These are phyloP conservation scores for Fusarium papillatum DNA, from an alignment of 2,329 filamentous ascomycete genomes.

Conservation along the genomic window DNA sequence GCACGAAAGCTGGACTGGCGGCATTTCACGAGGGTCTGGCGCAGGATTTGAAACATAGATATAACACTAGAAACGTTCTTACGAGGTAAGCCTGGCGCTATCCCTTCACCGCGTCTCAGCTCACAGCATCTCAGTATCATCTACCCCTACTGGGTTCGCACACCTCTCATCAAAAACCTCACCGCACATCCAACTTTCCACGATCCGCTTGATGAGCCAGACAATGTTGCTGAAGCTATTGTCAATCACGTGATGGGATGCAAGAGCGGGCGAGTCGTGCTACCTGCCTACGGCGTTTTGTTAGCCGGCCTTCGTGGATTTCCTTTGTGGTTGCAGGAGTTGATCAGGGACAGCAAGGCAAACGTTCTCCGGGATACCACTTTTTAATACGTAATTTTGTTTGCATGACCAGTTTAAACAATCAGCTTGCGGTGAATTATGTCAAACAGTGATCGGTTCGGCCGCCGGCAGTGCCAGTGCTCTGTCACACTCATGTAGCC, in stretches of 20 bases:
- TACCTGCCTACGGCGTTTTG: slow-evolving; percentile 46
- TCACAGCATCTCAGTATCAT: slow-evolving; percentile 52
- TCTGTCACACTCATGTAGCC: no score
- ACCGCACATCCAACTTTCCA: slow-evolving; percentile 37
- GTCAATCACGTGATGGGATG: slow-evolving; percentile 56
- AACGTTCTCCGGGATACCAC: slow-evolving; percentile 4
- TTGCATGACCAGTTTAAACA: not conserved
- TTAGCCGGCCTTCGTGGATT: slow-evolving; percentile 19
- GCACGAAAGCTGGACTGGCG: slow-evolving; percentile 72
- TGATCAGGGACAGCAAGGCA: slow-evolving; percentile 15
- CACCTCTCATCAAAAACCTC: slow-evolving; percentile 31
- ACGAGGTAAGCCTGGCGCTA: slow-evolving; percentile 56
- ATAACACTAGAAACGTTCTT: slow-evolving; percentile 69
- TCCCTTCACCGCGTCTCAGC: not conserved
- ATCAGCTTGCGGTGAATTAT: not conserved
- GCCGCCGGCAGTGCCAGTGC: not conserved
- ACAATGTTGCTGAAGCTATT: slow-evolving; percentile 54
- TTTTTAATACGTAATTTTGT: not conserved
- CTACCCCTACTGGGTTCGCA: slow-evolving; percentile 57
- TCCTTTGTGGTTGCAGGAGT: slow-evolving; percentile 34
- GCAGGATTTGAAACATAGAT: slow-evolving; percentile 66
- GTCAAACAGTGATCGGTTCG: not conserved
- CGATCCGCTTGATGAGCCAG: slow-evolving; percentile 23
- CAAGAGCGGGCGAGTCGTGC: slow-evolving; percentile 56
- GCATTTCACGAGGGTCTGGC: slow-evolving; percentile 74